Evolutionary conservation across 345 rosid genomes (phyloP), one percentile per base, ranked within the genome.

Genomic region (Cardiospermum halicacabum): DNA sequence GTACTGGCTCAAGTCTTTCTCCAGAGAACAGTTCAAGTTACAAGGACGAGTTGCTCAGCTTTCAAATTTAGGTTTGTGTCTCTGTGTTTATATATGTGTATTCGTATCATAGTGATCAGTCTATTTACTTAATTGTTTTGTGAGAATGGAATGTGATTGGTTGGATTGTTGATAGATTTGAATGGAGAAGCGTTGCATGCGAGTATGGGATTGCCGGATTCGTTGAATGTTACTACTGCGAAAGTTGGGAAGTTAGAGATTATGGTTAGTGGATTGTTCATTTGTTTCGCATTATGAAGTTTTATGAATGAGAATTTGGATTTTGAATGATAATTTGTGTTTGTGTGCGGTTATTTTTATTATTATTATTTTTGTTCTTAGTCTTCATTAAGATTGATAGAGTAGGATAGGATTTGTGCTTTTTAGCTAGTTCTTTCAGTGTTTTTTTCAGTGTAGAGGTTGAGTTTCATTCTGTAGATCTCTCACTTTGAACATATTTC

Each of bases 1-100:
- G 91, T 91, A 94, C 82, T 94, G 97, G 99, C 97, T 94, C 74
- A 94, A 94, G 60, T 94, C 99, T 19, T 94, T 94, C 84, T 84
- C 99, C 65, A 78, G 99, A 73, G 97, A 94, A 66, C 99, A 94
- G 78, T 85, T 94, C 74, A 87, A 87, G 86, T 81, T 94, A 69
- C 96, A 94, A 60, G 97, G 97, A 70, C 96, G 96, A 18, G 84
- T 86, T 12, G 90, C 78, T 4, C 97, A 87, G 77, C 97, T 94
- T 62, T 94, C 96, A 62, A 84, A 89, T 85, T 65, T 94, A 68
- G 99, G 99, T 83, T 28, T 4, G 16, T 21, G n/a, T 7, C 11
- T 11, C 25, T 45, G 9, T 31, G 15, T n/a, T n/a, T n/a, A n/a
- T n/a, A n/a, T n/a, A n/a, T n/a, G n/a, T n/a, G n/a, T n/a, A n/a